Evolutionary conservation across 495 filamentous ascomycete genomes (phyloP).

Genomic region (Penicillium pulvis): DNA sequence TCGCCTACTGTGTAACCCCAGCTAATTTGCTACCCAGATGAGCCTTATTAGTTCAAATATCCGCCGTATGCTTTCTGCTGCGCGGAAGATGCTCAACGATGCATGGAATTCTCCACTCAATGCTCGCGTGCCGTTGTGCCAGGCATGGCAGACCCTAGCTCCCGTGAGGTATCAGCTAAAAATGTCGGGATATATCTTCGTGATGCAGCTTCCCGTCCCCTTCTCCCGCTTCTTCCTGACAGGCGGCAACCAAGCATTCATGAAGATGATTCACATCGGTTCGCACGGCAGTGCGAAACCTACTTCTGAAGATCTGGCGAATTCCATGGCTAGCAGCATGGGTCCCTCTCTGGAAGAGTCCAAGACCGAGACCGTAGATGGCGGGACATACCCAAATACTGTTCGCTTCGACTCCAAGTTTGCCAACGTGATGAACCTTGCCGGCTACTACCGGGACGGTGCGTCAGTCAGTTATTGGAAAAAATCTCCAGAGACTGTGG

Average conservation of each 20-base stretch:
- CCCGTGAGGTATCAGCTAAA: constrained; percentile 45
- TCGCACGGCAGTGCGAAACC: constrained; percentile 30
- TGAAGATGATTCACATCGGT: constrained; percentile 37
- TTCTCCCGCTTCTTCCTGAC: constrained; percentile 40
- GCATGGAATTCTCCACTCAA: constrained; percentile 42
- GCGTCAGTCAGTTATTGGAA: constrained; percentile 41
- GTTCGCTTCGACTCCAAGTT: constrained; percentile 28
- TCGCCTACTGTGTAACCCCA: not conserved
- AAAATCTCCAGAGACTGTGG: constrained; percentile 51
- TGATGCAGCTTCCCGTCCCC: constrained; percentile 45
- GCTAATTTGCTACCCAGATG: constrained; percentile 24
- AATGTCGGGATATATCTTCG: constrained; percentile 53
- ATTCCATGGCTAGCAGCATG: constrained; percentile 46
- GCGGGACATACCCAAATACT: constrained; percentile 35
- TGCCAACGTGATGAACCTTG: constrained; percentile 46
- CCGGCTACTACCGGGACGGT: constrained; percentile 52
- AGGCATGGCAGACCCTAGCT: constrained; percentile 38
- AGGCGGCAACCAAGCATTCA: constrained; percentile 46
- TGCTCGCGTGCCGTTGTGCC: constrained; percentile 39
- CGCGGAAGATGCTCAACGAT: constrained; percentile 50
- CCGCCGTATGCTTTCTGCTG: constrained; percentile 35
- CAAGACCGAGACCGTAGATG: constrained; percentile 32
- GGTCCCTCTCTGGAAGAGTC: constrained; percentile 42
- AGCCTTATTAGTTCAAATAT: constrained; percentile 35
- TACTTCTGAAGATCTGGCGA: constrained; percentile 33